Base-by-base conservation (phyloP, 2,329 filamentous ascomycete species). In the Venturia nashicola region DNA sequence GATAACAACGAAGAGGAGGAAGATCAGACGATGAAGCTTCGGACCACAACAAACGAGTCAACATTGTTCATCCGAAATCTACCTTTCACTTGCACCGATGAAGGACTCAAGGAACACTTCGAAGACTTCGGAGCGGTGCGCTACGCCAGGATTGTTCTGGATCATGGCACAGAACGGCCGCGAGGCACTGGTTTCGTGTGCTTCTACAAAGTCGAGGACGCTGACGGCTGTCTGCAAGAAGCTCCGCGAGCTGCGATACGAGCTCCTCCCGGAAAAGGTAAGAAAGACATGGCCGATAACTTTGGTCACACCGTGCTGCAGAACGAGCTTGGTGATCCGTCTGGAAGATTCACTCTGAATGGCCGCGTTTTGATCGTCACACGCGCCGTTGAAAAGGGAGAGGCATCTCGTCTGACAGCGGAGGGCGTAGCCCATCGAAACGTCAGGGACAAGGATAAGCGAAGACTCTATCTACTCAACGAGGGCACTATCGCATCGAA, bases 161-260 rank as follows among this genome's bases (percentile, higher is more conserved):
- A 99, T 72, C 87, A 82, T 59, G 84, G 86, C 32, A 96, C 91
- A 0, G 91, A 92, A 69, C 87, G 90, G 61, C 90, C 94, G 1
- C 90, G 89, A 59, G 94, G 94, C 34, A 97, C 93, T 40, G 94
- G 88, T 4, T 99, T 99, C 71, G 93, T 97, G 39, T 96, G 91
- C 77, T 99, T 99, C 77, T 87, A 87, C 76, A 86, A 88, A 61
- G 77, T 80, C 44, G 84, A 88, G 23, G 90, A 96, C 71, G 90
- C 87, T 68, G 85, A 87, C 71, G 75, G 80, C 23, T 97, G 94
- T 72, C 79, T 97, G 66, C 87, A 86, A 67, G 82, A 80, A 16
- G 89, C 91, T 1, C 94, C 94, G 0, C 84, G 65, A 76, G 72
- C 72, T 54, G 70, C 72, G 55, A 40, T 34, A 36, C 32, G n/a